Percentiles rank a stretch among this genome's conserved stretches.
These are phyloP conservation scores for Typha latifolia DNA, from an alignment of 176 grass and related monocot genomes.

Conservation along the genomic window DNA sequence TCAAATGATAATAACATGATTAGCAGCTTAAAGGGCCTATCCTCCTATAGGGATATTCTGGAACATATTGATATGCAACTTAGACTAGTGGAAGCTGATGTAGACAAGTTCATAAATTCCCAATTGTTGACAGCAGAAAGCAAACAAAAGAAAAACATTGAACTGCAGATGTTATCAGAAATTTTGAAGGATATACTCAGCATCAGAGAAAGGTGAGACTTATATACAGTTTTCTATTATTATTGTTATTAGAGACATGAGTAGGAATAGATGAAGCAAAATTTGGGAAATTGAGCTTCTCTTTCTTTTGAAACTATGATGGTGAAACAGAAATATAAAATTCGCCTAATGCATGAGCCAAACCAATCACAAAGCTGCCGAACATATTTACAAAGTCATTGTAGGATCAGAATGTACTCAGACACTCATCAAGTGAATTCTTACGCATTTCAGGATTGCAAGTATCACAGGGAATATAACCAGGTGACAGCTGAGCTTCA, in stretches of 20 bases:
- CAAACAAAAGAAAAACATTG: slow-evolving; percentile 19
- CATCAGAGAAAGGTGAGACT: slow-evolving; percentile 72
- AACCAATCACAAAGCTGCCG: background rate
- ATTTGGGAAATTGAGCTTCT: background rate
- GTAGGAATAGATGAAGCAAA: slow-evolving; percentile 10
- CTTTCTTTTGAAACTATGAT: background rate
- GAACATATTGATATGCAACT: slow-evolving; percentile 56
- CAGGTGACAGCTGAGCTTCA: slow-evolving; percentile 28
- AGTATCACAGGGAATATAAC: slow-evolving; percentile 31
- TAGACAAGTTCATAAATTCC: slow-evolving; percentile 49
- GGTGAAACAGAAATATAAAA: background rate
- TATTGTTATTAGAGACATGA: background rate
- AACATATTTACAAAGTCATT: background rate
- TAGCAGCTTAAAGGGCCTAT: slow-evolving; percentile 10
- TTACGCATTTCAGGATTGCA: slow-evolving; percentile 49
- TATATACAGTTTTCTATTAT: background rate
- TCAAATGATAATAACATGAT: slow-evolving; percentile 15
- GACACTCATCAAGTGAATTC: slow-evolving; percentile 3
- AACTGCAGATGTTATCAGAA: slow-evolving; percentile 42
- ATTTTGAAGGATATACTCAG: slow-evolving; percentile 56
- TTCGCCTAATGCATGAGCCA: slow-evolving; percentile 3
- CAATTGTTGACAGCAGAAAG: slow-evolving; percentile 21
- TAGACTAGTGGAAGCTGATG: slow-evolving; percentile 44
- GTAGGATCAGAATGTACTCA: slow-evolving; percentile 14
- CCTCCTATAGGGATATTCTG: slow-evolving; percentile 36